A percentile compares a stretch with the other conserved stretches of the same genome.
Conservation (phyloP, 176 grass and related monocot genomes). For the Paspalum vaginatum region DNA sequence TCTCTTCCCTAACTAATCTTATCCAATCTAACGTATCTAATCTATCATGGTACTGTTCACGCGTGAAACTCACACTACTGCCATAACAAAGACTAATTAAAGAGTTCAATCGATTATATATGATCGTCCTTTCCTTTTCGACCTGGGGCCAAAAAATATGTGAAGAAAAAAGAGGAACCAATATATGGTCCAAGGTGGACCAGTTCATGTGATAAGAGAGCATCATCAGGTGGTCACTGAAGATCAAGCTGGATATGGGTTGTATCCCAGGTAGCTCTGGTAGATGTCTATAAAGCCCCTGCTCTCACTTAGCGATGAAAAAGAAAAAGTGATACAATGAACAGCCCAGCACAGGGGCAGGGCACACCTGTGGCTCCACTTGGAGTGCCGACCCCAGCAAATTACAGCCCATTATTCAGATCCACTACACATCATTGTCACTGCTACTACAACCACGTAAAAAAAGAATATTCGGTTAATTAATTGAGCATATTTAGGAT, state of each 20-base stretch:
- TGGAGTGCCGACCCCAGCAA: slow-evolving; percentile 14
- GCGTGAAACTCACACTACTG: no score
- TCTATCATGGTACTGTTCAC: no score
- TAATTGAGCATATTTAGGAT: background rate
- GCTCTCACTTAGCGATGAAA: slow-evolving; percentile 13
- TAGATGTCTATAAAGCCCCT: slow-evolving; percentile 21
- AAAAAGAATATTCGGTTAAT: background rate
- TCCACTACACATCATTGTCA: slow-evolving; percentile 12
- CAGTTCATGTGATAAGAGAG: slow-evolving; percentile 16
- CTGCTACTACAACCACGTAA: background rate
- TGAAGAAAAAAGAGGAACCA: background rate
- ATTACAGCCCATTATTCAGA: slow-evolving; percentile 36
- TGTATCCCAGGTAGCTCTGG: slow-evolving; percentile 46
- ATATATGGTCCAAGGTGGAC: slow-evolving; percentile 9
- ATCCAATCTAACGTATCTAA: no score
- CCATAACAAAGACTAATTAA: no score
- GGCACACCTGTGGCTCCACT: slow-evolving; percentile 9
- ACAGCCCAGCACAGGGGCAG: background rate
- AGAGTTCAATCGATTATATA: background rate
- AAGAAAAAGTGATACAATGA: background rate
- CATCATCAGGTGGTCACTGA: slow-evolving; percentile 24
- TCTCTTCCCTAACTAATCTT: no score
- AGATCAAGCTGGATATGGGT: slow-evolving; percentile 48
- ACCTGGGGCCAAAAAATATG: background rate
- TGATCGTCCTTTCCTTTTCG: background rate